Conservation (phyloP, 805 yeast species). For the Cyberlindnera mississippiensis region DNA sequence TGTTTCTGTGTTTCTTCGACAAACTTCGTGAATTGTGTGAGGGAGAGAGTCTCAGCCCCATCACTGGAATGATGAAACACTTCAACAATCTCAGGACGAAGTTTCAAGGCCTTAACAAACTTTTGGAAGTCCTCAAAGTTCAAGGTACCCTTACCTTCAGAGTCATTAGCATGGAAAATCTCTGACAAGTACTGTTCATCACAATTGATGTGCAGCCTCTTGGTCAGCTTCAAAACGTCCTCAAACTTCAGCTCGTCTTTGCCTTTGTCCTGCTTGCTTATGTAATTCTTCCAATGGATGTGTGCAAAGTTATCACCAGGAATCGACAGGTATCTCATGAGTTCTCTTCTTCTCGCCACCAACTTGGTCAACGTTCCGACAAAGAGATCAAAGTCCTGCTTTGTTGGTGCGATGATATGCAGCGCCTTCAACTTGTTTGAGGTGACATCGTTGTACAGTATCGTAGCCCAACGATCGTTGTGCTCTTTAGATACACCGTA, state of each 20-base stretch:
- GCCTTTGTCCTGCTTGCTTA: conserved; percentile 33
- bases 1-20: conserved; percentile 47
- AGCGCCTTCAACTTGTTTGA: conserved; percentile 68
- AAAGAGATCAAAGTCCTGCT: conserved; percentile 50
- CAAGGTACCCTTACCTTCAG: conserved; percentile 45
- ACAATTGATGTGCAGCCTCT: conserved; percentile 68
- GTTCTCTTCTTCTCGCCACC: conserved; percentile 51
- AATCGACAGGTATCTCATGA: conserved; percentile 59
- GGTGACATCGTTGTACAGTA: conserved; percentile 60
- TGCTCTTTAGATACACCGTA: conserved; percentile 65
- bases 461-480: conserved; percentile 71
- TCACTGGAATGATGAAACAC: conserved; percentile 43
- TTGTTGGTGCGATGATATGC: conserved; percentile 65
- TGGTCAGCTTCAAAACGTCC: conserved; percentile 63
- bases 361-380: conserved; percentile 52
- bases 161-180: conserved; percentile 54
- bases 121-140: conserved; percentile 70
- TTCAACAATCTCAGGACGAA: conserved; percentile 53
- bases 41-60: conserved; percentile 23
- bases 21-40: conserved; percentile 40
- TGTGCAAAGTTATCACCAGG: conserved; percentile 60
- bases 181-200: conserved; percentile 45
- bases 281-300: conserved; percentile 58
- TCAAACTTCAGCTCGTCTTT: conserved; percentile 50
- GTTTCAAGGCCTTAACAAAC: conserved; percentile 66